These are phyloP conservation scores for Nigrospora osmanthi DNA, from an alignment of 2,329 filamentous ascomycete genomes.

Conservation along the genomic window DNA sequence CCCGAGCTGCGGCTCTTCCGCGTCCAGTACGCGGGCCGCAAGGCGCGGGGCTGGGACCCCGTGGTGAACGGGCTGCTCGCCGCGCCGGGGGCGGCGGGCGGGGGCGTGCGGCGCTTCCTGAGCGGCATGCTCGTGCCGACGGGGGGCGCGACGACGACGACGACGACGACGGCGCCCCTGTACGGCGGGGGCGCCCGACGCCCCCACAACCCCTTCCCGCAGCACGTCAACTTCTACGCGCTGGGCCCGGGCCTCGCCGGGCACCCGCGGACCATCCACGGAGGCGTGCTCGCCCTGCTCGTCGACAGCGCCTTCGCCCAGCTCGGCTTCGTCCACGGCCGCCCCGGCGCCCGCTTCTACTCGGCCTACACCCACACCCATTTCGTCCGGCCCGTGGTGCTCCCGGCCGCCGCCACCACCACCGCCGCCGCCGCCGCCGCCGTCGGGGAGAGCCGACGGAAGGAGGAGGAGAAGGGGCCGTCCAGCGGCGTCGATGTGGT, in stretches of 20 bases:
- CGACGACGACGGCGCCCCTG: neutral
- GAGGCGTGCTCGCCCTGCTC: neutral
- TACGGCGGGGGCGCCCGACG: neutral
- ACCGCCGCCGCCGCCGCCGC: too few relatives aligned
- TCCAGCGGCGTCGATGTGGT: neutral
- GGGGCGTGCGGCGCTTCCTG: neutral
- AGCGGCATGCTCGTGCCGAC: neutral
- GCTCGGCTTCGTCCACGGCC: slow-evolving; percentile 1
- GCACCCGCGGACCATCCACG: neutral
- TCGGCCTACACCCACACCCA: slow-evolving; percentile 5
- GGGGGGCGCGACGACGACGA: neutral
- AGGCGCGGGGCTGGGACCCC: neutral
- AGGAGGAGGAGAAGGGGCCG: neutral
- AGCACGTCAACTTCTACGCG: neutral
- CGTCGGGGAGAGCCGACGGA: too few relatives aligned
- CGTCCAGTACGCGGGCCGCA: neutral
- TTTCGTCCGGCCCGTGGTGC: neutral
- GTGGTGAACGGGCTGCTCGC: neutral
- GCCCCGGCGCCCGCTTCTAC: slow-evolving; percentile 10
- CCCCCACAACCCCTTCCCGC: neutral
- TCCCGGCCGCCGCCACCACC: neutral
- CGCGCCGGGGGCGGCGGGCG: neutral
- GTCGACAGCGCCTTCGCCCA: neutral
- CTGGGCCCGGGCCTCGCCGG: neutral
- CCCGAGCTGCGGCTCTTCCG: neutral